Evolutionary conservation across 345 rosid genomes (phyloP).

Genomic region (Theobroma cacao): DNA sequence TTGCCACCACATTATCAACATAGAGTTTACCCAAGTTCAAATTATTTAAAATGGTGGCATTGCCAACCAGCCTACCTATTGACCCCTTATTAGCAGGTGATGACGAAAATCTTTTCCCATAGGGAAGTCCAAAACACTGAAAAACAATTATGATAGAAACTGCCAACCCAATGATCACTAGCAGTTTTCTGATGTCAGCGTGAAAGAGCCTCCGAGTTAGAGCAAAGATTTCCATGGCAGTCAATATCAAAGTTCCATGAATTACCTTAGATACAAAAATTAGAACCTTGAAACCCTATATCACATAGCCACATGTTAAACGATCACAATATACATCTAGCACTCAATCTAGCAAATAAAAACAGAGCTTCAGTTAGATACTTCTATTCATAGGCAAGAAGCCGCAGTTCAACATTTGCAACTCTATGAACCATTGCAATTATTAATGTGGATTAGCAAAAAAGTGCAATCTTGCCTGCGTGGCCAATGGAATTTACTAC

Average conservation of each 20-base stretch:
- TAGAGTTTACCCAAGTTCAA: slow-evolving; percentile 11
- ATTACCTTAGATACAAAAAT: neutral
- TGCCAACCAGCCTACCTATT: slow-evolving; percentile 8
- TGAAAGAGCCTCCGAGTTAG: slow-evolving; percentile 28
- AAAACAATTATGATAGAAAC: slow-evolving; percentile 35
- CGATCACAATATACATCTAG: neutral
- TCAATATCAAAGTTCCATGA: neutral
- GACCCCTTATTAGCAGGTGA: slow-evolving; percentile 27
- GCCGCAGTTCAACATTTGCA: neutral
- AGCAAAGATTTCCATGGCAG: slow-evolving; percentile 32
- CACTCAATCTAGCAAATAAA: neutral
- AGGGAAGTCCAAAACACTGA: slow-evolving; percentile 42
- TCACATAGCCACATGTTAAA: neutral
- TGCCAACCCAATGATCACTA: slow-evolving; percentile 34
- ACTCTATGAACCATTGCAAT: neutral
- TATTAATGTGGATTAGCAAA: neutral
- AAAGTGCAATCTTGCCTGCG: neutral
- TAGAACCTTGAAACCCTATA: neutral
- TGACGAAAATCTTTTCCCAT: slow-evolving; percentile 20
- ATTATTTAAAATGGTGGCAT: slow-evolving; percentile 22
- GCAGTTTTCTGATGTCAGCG: slow-evolving; percentile 45
- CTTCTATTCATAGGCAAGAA: neutral
- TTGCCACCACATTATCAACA: slow-evolving; percentile 13
- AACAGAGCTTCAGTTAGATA: neutral
- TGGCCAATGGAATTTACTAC: neutral